A percentile compares a stretch with the other conserved stretches of the same genome.
phyloP scores from a whole-genome alignment of 331 rosid genomes.

The Rosa hybrid region DNA sequence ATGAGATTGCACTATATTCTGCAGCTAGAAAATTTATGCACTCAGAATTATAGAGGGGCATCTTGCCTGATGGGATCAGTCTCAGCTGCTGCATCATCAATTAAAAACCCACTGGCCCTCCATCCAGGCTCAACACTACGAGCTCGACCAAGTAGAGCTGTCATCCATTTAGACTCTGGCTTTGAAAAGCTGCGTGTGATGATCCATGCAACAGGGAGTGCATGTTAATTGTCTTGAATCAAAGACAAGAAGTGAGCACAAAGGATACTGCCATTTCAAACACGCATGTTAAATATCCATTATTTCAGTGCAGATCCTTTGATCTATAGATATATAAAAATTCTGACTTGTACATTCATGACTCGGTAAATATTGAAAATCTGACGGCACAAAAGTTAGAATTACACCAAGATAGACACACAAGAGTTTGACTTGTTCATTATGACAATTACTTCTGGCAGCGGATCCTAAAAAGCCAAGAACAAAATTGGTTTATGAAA shows the following conservation, averaged over 20 bases:
- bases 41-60: constrained; percentile 23
- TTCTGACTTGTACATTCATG: not conserved
- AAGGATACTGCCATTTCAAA: constrained; percentile 74
- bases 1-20: constrained; percentile 19
- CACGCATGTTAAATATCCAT: constrained; percentile 32
- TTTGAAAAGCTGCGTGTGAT: constrained; percentile 91
- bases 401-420: not conserved
- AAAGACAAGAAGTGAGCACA: constrained; percentile 86
- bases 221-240: constrained; percentile 97
- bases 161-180: constrained; percentile 87
- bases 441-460: not conserved
- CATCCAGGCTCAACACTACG: constrained; percentile 73
- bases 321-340: constrained; percentile 1
- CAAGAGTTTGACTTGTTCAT: not conserved
- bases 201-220: constrained; percentile 94
- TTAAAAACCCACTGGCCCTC: constrained; percentile 80
- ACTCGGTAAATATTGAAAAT: not conserved
- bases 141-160: constrained; percentile 66
- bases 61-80: constrained; percentile 83
- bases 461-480: constrained; percentile 3
- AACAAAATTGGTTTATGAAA: not conserved
- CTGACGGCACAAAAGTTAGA: not conserved
- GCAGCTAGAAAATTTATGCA: constrained; percentile 5
- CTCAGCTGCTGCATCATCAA: constrained; percentile 91
- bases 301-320: not conserved